A percentile compares a stretch with the other conserved stretches of the same genome.
phyloP scores from a whole-genome alignment of 768 basidiomycete genomes.

The Lentinula sp. region DNA sequence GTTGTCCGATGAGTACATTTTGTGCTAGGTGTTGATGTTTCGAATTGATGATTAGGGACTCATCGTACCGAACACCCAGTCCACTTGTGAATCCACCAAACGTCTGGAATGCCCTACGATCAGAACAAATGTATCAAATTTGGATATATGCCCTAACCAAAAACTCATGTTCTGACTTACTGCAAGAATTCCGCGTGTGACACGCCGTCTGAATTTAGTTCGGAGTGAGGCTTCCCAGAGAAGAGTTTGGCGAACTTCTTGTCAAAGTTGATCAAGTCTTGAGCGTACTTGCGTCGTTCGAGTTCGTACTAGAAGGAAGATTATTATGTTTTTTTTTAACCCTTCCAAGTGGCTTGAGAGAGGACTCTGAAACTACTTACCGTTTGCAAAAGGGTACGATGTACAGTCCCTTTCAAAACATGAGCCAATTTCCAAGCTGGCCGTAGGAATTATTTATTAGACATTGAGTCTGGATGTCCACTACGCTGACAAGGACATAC shows the following conservation, averaged over 20 bases:
- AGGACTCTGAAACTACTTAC: constrained; percentile 19
- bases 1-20: constrained; percentile 43
- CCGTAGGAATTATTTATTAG: neutral
- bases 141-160: neutral
- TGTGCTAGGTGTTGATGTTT: constrained; percentile 30
- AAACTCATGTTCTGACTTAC: constrained; percentile 17
- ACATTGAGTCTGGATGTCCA: neutral
- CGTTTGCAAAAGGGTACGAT: constrained; percentile 41
- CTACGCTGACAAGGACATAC: constrained; percentile 16
- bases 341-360: too few species aligned
- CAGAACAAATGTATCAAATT: neutral
- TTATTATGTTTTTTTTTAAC: neutral
- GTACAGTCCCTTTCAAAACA: constrained; percentile 50
- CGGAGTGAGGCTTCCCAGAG: constrained; percentile 57
- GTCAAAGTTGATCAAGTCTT: constrained; percentile 71
- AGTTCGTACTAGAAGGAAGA: constrained; percentile 48
- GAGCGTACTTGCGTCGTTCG: constrained; percentile 63
- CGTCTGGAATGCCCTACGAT: constrained; percentile 40
- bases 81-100: constrained; percentile 52
- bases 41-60: constrained; percentile 36
- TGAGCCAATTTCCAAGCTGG: constrained; percentile 57
- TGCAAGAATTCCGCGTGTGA: constrained; percentile 46
- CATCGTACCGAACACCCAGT: constrained; percentile 45
- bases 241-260: constrained; percentile 59
- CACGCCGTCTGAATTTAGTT: constrained; percentile 39